These are phyloP conservation scores for Wickerhamomyces xylosicus DNA, from an alignment of 805 yeast species.

Conservation along the genomic window DNA sequence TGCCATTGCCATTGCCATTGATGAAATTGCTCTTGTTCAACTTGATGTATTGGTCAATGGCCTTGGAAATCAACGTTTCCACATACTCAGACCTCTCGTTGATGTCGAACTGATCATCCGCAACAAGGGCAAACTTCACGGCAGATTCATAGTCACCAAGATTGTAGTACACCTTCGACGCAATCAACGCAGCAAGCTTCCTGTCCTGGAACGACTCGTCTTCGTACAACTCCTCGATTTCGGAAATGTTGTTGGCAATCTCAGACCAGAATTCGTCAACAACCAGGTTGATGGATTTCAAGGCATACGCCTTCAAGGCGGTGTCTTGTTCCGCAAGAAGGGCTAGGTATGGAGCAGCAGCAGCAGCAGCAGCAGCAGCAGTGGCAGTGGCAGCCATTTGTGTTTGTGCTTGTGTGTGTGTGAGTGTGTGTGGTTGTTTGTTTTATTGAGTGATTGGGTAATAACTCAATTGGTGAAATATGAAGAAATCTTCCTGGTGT, in stretches of 20 bases:
- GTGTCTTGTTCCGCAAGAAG: slow-evolving; percentile 76
- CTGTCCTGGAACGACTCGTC: slow-evolving; percentile 70
- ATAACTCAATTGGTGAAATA: too few relatives aligned
- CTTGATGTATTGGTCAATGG: slow-evolving; percentile 73
- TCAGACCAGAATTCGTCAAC: slow-evolving; percentile 97
- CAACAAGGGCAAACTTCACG: slow-evolving; percentile 78
- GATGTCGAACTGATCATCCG: slow-evolving; percentile 72
- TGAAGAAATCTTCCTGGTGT: too few relatives aligned
- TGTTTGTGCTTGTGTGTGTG: neutral
- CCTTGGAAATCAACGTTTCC: slow-evolving; percentile 89
- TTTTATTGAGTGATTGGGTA: too few relatives aligned
- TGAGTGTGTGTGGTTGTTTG: neutral
- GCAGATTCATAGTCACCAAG: slow-evolving; percentile 90
- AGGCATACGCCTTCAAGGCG: slow-evolving; percentile 71
- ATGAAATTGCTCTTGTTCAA: slow-evolving; percentile 40
- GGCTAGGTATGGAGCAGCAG: slow-evolving; percentile 90
- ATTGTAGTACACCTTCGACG: slow-evolving; percentile 85
- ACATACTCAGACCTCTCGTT: slow-evolving; percentile 73
- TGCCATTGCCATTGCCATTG: slow-evolving; percentile 27
- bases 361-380: slow-evolving; percentile 33
- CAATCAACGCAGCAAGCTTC: slow-evolving; percentile 80
- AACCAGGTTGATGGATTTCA: slow-evolving; percentile 65
- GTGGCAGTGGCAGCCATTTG: slow-evolving; percentile 7
- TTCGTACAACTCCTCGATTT: slow-evolving; percentile 86
- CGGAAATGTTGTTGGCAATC: slow-evolving; percentile 80